Evolutionary conservation across 805 yeast species (phyloP).

Genomic region (Ogataea minuta): DNA sequence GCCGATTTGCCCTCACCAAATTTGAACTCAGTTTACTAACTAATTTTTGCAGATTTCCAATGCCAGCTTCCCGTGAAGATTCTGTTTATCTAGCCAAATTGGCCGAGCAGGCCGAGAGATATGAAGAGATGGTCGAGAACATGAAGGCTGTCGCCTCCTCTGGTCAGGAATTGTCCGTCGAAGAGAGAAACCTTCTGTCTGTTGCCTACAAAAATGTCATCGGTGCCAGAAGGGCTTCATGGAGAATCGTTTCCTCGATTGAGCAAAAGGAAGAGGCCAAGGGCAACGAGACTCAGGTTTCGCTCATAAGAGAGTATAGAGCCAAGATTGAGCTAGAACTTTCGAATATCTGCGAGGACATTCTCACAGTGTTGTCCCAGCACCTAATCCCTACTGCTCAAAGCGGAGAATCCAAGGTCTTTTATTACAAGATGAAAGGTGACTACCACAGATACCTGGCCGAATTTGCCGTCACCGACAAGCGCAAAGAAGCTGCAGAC

Average conservation of each 20-base stretch:
- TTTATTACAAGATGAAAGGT: slow-evolving; percentile 99
- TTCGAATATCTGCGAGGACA: slow-evolving; percentile 91
- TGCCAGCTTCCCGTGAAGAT: slow-evolving; percentile 93
- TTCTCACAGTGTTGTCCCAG: slow-evolving; percentile 79
- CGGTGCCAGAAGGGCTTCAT: slow-evolving; percentile 98
- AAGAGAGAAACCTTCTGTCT: slow-evolving; percentile 94
- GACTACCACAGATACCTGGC: slow-evolving; percentile 99
- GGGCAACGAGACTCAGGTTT: slow-evolving; percentile 88
- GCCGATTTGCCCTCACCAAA: background rate
- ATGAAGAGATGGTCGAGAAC: slow-evolving; percentile 98
- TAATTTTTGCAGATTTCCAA: slow-evolving; percentile 27
- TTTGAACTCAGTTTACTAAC: slow-evolving; percentile 9
- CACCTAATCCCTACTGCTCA: slow-evolving; percentile 93
- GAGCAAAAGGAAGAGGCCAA: slow-evolving; percentile 98
- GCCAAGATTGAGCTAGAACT: slow-evolving; percentile 91
- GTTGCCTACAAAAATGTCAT: slow-evolving; percentile 98
- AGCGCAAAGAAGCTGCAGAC: slow-evolving; percentile 90
- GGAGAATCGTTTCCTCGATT: slow-evolving; percentile 98
- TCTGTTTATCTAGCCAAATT: slow-evolving; percentile 96
- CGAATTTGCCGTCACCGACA: slow-evolving; percentile 89
- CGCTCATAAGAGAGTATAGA: slow-evolving; percentile 90
- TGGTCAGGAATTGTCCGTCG: slow-evolving; percentile 93
- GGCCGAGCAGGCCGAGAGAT: slow-evolving; percentile 99
- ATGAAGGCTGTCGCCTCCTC: slow-evolving; percentile 97
- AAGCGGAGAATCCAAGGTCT: slow-evolving; percentile 96